Percentiles rank a stretch among this genome's conserved stretches.
phyloP scores from a whole-genome alignment of 441 rosid species.

The Pelargonium myrrhifolium region DNA sequence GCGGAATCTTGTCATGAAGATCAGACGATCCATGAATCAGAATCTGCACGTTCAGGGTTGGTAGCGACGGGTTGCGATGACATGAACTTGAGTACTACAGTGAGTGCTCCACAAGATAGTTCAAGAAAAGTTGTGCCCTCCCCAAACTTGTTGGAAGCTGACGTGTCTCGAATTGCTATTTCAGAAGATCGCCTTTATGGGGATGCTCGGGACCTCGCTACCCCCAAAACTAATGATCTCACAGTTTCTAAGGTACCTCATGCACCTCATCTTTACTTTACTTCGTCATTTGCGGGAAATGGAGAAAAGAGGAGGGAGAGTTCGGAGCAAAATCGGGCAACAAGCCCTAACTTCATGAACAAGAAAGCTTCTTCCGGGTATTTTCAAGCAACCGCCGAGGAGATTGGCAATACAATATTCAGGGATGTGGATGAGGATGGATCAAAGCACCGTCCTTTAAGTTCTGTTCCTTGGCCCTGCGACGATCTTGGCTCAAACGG shows the following conservation, averaged over 20 bases:
- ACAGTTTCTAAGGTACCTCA: constrained; percentile 19
- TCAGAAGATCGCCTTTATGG: constrained; percentile 45
- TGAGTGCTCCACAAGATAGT: constrained; percentile 16
- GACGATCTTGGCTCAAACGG: constrained; percentile 32
- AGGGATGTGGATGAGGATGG: constrained; percentile 29
- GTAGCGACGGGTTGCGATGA: constrained; percentile 23
- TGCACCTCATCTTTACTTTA: constrained; percentile 36
- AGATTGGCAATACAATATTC: constrained; percentile 14
- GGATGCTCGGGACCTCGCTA: constrained; percentile 59
- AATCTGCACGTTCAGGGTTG: constrained; percentile 29
- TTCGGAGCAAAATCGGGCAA: constrained; percentile 26
- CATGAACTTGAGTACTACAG: constrained; percentile 10
- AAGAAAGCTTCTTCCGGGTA: constrained; percentile 18
- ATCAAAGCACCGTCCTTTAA: constrained; percentile 20
- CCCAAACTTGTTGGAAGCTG: constrained; percentile 4
- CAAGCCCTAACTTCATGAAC: constrained; percentile 20
- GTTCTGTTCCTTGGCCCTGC: constrained; percentile 23
- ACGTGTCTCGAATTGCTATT: constrained; percentile 25
- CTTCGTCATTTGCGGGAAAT: constrained; percentile 23
- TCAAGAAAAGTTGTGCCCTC: not conserved
- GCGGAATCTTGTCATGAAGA: constrained; percentile 37
- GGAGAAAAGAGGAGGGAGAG: constrained; percentile 42
- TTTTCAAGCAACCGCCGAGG: constrained; percentile 18
- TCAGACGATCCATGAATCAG: constrained; percentile 33
- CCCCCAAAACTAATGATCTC: constrained; percentile 36